Evolutionary conservation across 257 asterid genomes (phyloP).

Genomic region (Gardenia jasminoides): DNA sequence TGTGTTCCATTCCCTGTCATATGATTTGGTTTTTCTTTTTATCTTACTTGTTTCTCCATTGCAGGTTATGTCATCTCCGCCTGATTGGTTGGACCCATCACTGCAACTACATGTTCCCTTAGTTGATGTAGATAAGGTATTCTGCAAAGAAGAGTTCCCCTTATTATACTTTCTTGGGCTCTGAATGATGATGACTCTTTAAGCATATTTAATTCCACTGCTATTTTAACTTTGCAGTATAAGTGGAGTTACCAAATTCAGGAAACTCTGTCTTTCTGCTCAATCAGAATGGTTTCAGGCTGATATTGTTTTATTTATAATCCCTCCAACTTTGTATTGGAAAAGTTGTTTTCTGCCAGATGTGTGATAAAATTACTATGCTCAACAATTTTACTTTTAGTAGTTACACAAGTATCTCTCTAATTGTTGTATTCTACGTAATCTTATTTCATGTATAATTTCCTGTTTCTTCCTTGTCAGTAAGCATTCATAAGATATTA

Average conservation of each 20-base stretch:
- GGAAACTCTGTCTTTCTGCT: neutral
- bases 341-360: neutral
- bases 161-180: neutral
- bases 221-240: neutral
- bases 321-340: neutral
- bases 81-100: conserved; percentile 83
- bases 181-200: neutral
- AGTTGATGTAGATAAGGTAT: conserved; percentile 95
- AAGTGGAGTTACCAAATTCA: neutral
- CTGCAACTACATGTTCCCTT: conserved; percentile 77
- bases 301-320: neutral
- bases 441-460: neutral
- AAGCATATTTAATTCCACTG: neutral
- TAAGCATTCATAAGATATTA: neutral
- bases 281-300: neutral
- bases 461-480: neutral
- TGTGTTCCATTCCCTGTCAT: neutral
- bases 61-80: conserved; percentile 68
- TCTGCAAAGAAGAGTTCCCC: conserved; percentile 14
- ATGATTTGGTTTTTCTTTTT: conserved; percentile 15
- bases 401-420: neutral
- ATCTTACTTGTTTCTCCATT: conserved; percentile 27
- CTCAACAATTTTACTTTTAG: neutral
- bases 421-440: neutral
- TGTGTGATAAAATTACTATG: neutral